Percentiles rank a stretch among this genome's conserved stretches.
Evolutionary conservation across 768 basidiomycete species (phyloP).

Genomic region (Leccinum uliginosum): DNA sequence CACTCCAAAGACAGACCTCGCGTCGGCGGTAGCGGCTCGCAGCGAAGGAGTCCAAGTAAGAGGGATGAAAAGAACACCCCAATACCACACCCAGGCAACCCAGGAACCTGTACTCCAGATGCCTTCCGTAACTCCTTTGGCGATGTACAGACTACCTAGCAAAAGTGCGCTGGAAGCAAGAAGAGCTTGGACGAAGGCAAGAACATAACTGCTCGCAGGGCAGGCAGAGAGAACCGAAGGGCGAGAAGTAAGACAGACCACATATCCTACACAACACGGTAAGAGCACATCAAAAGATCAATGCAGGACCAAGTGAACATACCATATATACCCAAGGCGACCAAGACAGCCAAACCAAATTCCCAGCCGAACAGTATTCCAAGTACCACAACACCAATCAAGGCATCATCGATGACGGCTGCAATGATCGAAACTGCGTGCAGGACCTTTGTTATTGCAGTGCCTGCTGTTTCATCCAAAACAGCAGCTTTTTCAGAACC

Average conservation of each 20-base stretch:
- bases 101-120: conserved; percentile 27
- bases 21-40: conserved; percentile 70
- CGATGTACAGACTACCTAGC: conserved; percentile 45
- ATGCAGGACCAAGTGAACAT: conserved; percentile 13
- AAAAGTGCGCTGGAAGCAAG: conserved; percentile 81
- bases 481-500: conserved; percentile 39
- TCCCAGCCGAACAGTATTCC: conserved; percentile 59
- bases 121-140: conserved; percentile 25
- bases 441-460: conserved; percentile 16
- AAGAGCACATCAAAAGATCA: not conserved
- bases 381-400: conserved; percentile 68
- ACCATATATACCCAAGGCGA: conserved; percentile 76
- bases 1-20: conserved; percentile 75
- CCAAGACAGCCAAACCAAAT: conserved; percentile 60
- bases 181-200: conserved; percentile 60
- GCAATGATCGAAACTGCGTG: conserved; percentile 52
- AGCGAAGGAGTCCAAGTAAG: conserved; percentile 39
- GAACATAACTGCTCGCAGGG: not conserved
- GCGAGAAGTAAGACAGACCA: conserved; percentile 7
- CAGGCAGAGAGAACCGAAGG: conserved; percentile 8
- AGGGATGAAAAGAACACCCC: conserved; percentile 33
- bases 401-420: conserved; percentile 79
- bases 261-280: conserved; percentile 14
- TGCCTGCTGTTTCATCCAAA: not conserved
- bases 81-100: conserved; percentile 30